A percentile compares a stretch with the other conserved stretches of the same genome.
These are phyloP conservation scores for Vigna trinervia DNA, from an alignment of 306 rosid species.

Conservation along the genomic window DNA sequence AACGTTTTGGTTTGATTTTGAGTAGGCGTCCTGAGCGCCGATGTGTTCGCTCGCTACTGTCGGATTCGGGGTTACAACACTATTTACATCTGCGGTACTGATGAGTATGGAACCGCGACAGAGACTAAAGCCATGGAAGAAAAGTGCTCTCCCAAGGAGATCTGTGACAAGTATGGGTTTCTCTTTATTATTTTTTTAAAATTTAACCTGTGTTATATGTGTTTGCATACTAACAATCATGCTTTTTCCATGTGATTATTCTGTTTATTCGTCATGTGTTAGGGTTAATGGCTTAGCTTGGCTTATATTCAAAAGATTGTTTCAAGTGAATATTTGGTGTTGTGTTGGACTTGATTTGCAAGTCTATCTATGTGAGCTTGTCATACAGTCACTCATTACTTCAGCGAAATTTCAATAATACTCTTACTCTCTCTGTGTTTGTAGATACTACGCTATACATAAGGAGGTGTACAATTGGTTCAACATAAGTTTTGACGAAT, in stretches of 20 bases:
- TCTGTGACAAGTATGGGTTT: constrained; percentile 82
- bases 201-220: neutral
- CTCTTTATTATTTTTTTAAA: neutral
- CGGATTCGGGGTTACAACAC: constrained; percentile 84
- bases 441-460: constrained; percentile 85
- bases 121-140: constrained; percentile 98
- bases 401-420: neutral
- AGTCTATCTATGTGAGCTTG: constrained; percentile 4
- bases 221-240: neutral
- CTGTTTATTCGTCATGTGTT: constrained; percentile 1
- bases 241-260: neutral
- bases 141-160: constrained; percentile 85
- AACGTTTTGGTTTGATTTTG: constrained; percentile 20
- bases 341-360: constrained; percentile 3
- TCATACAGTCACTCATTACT: neutral
- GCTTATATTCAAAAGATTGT: neutral
- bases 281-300: constrained; percentile 20
- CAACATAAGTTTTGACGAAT: constrained; percentile 84
- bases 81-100: constrained; percentile 90
- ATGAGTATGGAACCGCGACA: constrained; percentile 93
- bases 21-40: constrained; percentile 89
- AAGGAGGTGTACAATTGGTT: constrained; percentile 89
- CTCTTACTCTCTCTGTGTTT: constrained; percentile 9
- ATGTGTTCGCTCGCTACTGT: constrained; percentile 90
- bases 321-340: neutral